These are phyloP conservation scores for Pseudodiploospora longispora DNA, from an alignment of 2,329 filamentous ascomycete species.

Conservation along the genomic window DNA sequence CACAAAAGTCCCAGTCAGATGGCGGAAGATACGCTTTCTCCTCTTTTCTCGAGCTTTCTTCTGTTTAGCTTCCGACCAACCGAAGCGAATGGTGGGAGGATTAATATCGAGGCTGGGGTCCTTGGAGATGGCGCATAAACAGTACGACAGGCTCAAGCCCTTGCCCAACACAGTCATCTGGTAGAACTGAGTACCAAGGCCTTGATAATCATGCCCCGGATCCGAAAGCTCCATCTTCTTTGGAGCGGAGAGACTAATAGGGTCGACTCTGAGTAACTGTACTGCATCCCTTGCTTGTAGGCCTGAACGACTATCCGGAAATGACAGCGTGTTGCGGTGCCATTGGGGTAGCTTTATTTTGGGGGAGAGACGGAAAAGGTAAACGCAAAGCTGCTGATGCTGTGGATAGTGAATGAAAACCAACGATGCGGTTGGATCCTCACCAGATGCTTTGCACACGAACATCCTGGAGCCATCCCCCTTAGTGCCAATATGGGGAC, in stretches of 20 bases:
- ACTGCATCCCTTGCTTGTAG: slow-evolving; percentile 8
- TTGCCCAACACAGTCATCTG: slow-evolving; percentile 36
- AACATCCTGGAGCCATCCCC: slow-evolving; percentile 21
- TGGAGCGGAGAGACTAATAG: slow-evolving; percentile 14
- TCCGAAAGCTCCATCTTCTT: slow-evolving; percentile 9
- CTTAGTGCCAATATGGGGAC: slow-evolving; percentile 20
- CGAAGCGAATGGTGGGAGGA: slow-evolving; percentile 19
- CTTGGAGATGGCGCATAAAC: slow-evolving; percentile 22
- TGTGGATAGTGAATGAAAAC: slow-evolving; percentile 27
- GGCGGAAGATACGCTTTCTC: slow-evolving; percentile 19
- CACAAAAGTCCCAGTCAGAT: slow-evolving; percentile 25
- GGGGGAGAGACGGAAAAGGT: slow-evolving; percentile 24
- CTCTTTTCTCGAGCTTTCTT: slow-evolving; percentile 19
- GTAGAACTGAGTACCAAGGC: slow-evolving; percentile 33
- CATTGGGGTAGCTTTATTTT: slow-evolving; percentile 24
- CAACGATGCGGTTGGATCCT: slow-evolving; percentile 16
- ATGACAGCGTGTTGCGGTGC: slow-evolving; percentile 26
- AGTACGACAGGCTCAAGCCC: slow-evolving; percentile 36
- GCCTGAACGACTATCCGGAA: slow-evolving; percentile 12
- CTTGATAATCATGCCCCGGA: slow-evolving; percentile 22
- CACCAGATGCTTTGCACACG: slow-evolving; percentile 16
- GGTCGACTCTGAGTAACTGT: slow-evolving; percentile 21
- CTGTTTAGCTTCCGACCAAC: slow-evolving; percentile 17
- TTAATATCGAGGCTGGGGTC: slow-evolving; percentile 17
- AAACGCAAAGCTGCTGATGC: slow-evolving; percentile 23